Percentiles rank a stretch among this genome's conserved stretches.
Evolutionary conservation across 345 rosid genomes (phyloP).

Genomic region (Eucalyptus globulus): DNA sequence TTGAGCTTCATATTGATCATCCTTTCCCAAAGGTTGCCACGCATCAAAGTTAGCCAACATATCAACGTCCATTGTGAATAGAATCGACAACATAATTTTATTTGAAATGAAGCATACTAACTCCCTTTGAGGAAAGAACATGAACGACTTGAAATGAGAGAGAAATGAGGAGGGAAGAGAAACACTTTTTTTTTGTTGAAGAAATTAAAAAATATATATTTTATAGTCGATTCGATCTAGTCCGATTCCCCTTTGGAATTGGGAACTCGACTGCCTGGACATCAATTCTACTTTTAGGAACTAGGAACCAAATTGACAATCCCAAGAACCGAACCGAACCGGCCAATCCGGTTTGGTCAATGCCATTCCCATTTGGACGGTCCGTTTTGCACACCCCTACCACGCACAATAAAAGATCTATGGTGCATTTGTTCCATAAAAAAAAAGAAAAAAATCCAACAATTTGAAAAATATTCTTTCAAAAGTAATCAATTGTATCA

Average conservation of each 20-base stretch:
- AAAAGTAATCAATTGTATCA: too few relatives aligned
- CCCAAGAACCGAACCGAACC: accelerated
- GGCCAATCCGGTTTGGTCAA: accelerated
- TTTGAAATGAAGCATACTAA: conserved; percentile 67
- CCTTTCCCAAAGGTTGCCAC: conserved; percentile 61
- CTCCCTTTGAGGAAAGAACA: conserved; percentile 64
- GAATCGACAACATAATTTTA: conserved; percentile 62
- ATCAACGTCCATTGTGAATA: conserved; percentile 70
- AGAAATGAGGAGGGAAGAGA: neutral
- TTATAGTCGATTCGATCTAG: too few relatives aligned
- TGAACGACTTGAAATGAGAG: conserved; percentile 37
- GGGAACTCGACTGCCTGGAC: accelerated
- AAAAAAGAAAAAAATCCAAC: too few relatives aligned
- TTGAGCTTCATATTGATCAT: conserved; percentile 70
- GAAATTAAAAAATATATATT: too few relatives aligned
- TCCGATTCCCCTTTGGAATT: too few relatives aligned
- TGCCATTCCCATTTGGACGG: accelerated
- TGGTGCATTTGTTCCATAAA: neutral
- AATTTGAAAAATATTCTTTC: too few relatives aligned
- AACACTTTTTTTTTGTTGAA: too few relatives aligned
- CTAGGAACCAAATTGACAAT: accelerated
- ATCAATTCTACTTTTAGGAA: too few relatives aligned
- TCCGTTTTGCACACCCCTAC: too few relatives aligned
- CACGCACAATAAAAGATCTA: neutral
- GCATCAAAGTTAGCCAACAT: conserved; percentile 79